Percentiles rank a stretch among this genome's conserved stretches.
phyloP scores from a whole-genome alignment of 2,329 filamentous ascomycete species.

The Exophiala sideris region DNA sequence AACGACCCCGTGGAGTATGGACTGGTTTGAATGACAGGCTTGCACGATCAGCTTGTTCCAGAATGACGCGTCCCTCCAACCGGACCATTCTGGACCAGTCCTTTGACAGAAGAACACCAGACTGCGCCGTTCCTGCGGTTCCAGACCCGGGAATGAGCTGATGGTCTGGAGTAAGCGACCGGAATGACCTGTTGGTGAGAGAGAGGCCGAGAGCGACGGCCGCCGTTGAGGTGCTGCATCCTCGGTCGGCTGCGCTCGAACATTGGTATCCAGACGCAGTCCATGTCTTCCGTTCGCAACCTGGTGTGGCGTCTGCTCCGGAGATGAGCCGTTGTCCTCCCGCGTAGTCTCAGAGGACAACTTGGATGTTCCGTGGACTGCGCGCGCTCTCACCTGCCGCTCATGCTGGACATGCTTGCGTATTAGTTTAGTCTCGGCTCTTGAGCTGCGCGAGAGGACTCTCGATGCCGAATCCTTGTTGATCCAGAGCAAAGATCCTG shows the following conservation, averaged over 20 bases:
- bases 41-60: constrained; percentile 33
- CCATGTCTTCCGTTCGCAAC: constrained; percentile 2
- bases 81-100: constrained; percentile 26
- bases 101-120: constrained; percentile 26
- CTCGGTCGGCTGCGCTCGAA: constrained; percentile 2
- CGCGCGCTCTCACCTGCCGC: constrained; percentile 20
- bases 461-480: constrained; percentile 22
- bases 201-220: constrained; percentile 12
- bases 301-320: not conserved
- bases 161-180: constrained; percentile 13
- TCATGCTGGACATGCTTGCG: constrained; percentile 27
- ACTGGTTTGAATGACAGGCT: constrained; percentile 31
- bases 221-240: constrained; percentile 1
- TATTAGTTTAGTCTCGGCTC: constrained; percentile 24
- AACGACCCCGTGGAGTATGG: constrained; percentile 32
- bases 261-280: constrained; percentile 20
- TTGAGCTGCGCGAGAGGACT: constrained; percentile 24
- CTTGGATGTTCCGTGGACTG: constrained; percentile 11
- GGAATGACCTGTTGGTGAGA: constrained; percentile 15
- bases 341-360: not conserved
- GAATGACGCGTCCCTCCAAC: constrained; percentile 28
- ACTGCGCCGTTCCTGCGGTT: constrained; percentile 22
- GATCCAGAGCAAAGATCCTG: constrained; percentile 25
- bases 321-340: constrained; percentile 2
- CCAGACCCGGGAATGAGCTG: constrained; percentile 18